Evolutionary conservation across 106 monocot genomes (phyloP).

Genomic region (Posidonia australis): DNA sequence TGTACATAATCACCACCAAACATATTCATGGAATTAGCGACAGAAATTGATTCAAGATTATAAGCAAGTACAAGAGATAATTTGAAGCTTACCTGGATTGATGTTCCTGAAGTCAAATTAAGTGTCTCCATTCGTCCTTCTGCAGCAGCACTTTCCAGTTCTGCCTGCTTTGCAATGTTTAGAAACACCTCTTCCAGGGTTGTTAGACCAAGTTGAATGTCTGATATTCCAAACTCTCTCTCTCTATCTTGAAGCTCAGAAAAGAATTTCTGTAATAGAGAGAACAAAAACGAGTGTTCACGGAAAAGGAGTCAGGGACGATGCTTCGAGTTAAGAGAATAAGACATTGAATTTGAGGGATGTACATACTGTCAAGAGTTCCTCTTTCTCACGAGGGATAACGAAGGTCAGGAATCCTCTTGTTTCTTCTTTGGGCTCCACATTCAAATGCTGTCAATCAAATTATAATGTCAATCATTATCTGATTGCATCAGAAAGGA

Average conservation of each 20-base stretch:
- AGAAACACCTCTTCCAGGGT: conserved; percentile 90
- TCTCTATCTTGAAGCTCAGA: conserved; percentile 85
- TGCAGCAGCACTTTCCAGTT: conserved; percentile 54
- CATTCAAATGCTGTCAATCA: conserved; percentile 42
- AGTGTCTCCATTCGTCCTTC: conserved; percentile 61
- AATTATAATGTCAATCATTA: not conserved
- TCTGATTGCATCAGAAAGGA: not conserved
- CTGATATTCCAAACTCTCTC: conserved; percentile 71
- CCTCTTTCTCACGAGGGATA: conserved; percentile 84
- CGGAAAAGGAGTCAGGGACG: not conserved
- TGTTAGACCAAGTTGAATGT: conserved; percentile 86
- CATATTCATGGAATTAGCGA: too few relatives aligned
- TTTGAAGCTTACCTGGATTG: conserved; percentile 48
- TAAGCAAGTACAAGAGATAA: too few relatives aligned
- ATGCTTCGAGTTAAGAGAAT: not conserved
- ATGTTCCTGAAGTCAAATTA: conserved; percentile 52
- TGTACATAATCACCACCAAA: conserved; percentile 12
- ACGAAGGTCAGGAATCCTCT: conserved; percentile 66
- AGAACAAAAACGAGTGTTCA: not conserved
- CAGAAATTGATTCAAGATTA: too few relatives aligned
- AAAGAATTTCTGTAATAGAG: conserved; percentile 54
- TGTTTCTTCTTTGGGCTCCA: conserved; percentile 74
- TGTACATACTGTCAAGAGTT: conserved; percentile 49
- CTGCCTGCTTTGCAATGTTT: conserved; percentile 81
- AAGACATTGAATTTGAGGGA: not conserved